Base-by-base conservation (phyloP, 768 basidiomycete genomes). In the Panaeolus papilionaceus region DNA sequence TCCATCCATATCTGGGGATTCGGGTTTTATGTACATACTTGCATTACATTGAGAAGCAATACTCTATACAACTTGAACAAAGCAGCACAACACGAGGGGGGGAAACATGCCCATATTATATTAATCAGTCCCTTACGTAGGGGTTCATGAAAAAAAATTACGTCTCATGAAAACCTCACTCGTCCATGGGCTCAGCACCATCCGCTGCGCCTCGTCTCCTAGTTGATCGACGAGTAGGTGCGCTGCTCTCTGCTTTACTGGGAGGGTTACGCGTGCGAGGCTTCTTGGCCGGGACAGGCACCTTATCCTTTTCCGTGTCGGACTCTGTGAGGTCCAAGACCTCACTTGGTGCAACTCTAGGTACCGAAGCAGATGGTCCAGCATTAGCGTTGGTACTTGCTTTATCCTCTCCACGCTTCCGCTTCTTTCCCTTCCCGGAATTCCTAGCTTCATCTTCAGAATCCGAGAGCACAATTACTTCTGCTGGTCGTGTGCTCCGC, bases 361-460 rank as follows among this genome's bases (percentile, higher is more conserved):
- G 54, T 23, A 33, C 28, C 54, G 54, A 28, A 58, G 54, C 20
- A 2, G 49, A 51, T 7, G 49, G 28, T 18, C 26, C 38, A 38
- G n/a, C 33, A 51, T 67, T 68, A 64, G 64, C n/a, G 39, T 37
- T 67, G 62, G 38, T 63, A 54, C 37, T 45, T 28, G 45, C 63
- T n/a, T 18, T 18, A 16, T 12, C 54, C 33, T 64, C 14, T 63
- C 61, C 4, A 79, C 71, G 64, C 79, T 77, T 58, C 54, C 62
- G 75, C 75, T 23, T 70, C 66, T 12, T 74, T 70, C 28, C 40
- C 28, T 18, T 75, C 75, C 54, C 62, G 9, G 14, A 49, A 58
- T 61, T 68, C 79, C 70, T 72, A 71, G 79, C 64, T 80, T 83
- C 77, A 76, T 85, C 75, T 66, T 73, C 73, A 61, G 71, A 75